Evolutionary conservation across 441 rosid genomes (phyloP).

Genomic region (Hura crepitans): DNA sequence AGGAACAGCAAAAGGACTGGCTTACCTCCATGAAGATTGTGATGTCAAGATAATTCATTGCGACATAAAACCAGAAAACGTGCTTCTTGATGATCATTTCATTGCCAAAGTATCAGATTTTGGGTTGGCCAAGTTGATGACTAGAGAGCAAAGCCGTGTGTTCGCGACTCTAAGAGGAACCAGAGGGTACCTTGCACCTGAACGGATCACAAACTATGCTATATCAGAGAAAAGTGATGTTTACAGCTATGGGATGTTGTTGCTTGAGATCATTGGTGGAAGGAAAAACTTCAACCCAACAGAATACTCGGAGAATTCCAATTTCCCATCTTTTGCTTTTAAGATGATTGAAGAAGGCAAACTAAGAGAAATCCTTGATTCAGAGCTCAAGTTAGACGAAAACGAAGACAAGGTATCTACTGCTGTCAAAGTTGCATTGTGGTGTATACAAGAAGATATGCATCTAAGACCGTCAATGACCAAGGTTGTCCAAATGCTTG

Average conservation of each 20-base stretch:
- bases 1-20: slow-evolving; percentile 90
- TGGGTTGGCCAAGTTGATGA: slow-evolving; percentile 91
- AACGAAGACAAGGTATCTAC: slow-evolving; percentile 45
- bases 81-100: slow-evolving; percentile 70
- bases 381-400: slow-evolving; percentile 40
- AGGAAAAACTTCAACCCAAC: slow-evolving; percentile 66
- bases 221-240: slow-evolving; percentile 95
- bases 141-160: slow-evolving; percentile 83
- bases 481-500: slow-evolving; percentile 92
- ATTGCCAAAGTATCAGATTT: slow-evolving; percentile 90
- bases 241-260: slow-evolving; percentile 85
- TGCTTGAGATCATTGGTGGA: slow-evolving; percentile 85
- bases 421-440: slow-evolving; percentile 71
- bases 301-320: slow-evolving; percentile 68
- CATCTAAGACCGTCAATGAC: slow-evolving; percentile 70
- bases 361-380: slow-evolving; percentile 60
- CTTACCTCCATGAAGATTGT: slow-evolving; percentile 88
- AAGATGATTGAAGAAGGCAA: slow-evolving; percentile 93
- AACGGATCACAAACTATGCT: slow-evolving; percentile 91
- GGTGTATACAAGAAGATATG: slow-evolving; percentile 98
- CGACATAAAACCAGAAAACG: slow-evolving; percentile 93
- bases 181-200: slow-evolving; percentile 90
- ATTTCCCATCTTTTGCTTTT: slow-evolving; percentile 81
- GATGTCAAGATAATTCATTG: slow-evolving; percentile 80
- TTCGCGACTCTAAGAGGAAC: slow-evolving; percentile 92